These are phyloP conservation scores for Cytospora piceae DNA, from an alignment of 2,329 filamentous ascomycete species.

Conservation along the genomic window DNA sequence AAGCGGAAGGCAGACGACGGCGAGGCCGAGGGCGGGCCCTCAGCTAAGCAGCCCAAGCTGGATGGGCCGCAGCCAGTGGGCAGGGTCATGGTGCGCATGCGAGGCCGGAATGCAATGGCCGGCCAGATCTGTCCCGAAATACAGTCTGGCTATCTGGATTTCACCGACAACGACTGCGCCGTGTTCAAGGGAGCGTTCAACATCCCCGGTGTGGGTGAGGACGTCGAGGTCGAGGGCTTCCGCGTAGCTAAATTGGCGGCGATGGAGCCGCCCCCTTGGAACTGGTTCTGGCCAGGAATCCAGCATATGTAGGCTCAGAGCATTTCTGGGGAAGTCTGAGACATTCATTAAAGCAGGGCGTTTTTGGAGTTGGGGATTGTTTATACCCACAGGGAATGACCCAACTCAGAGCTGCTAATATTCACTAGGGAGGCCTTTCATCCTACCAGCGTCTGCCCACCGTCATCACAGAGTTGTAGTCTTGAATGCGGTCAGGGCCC, in stretches of 20 bases:
- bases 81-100: not conserved
- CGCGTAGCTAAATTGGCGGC: not conserved
- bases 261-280: not conserved
- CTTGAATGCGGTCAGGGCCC: no score
- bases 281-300: not conserved
- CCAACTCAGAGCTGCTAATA: not conserved
- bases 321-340: not conserved
- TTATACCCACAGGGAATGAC: not conserved
- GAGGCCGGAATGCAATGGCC: not conserved
- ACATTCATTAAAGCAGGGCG: not conserved
- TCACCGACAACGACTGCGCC: constrained; percentile 5
- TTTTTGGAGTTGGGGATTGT: not conserved
- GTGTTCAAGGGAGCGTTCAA: constrained; percentile 7
- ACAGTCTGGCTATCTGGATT: constrained; percentile 5
- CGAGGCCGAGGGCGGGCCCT: not conserved
- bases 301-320: not conserved
- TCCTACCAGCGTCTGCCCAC: not conserved
- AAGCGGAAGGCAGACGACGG: constrained; percentile 5
- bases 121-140: not conserved
- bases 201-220: constrained; percentile 7
- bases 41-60: not conserved
- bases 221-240: constrained; percentile 11
- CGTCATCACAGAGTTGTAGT: not conserved
- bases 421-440: not conserved
- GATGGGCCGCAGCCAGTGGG: not conserved